phyloP scores from a whole-genome alignment of 495 filamentous ascomycete species.

The Umbilicaria muhlenbergii region DNA sequence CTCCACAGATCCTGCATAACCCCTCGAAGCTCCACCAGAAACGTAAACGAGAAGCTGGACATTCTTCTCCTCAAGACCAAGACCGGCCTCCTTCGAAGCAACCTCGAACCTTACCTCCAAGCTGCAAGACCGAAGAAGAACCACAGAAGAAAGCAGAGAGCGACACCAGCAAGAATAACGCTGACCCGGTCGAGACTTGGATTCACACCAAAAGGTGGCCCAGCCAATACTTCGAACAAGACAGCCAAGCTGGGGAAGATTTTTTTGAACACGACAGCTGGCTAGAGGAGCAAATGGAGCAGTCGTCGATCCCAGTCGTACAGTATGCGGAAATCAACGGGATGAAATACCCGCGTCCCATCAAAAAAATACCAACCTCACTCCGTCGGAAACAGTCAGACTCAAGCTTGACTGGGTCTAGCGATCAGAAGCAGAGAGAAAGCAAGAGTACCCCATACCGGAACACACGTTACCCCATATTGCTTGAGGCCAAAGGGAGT shows the following conservation, averaged over 20 bases:
- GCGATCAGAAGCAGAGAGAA: slow-evolving; percentile 8
- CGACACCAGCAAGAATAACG: neutral
- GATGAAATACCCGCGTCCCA: too few relatives aligned
- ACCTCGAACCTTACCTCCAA: slow-evolving; percentile 1
- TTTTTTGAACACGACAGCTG: slow-evolving; percentile 3
- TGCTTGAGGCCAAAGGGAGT: slow-evolving; percentile 22
- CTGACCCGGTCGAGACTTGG: slow-evolving; percentile 2
- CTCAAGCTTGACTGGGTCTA: neutral
- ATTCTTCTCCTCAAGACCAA: slow-evolving; percentile 4
- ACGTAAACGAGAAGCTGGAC: slow-evolving; percentile 9
- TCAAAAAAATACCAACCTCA: neutral
- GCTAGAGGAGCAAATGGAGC: neutral
- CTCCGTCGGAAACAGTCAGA: slow-evolving; percentile 1
- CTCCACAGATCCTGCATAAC: slow-evolving; percentile 1
- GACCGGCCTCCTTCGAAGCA: slow-evolving; percentile 8
- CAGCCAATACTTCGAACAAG: slow-evolving; percentile 7
- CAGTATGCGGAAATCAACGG: too few relatives aligned
- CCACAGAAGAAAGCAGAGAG: neutral
- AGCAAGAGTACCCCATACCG: slow-evolving; percentile 24
- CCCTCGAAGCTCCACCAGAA: slow-evolving; percentile 3
- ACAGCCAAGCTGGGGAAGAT: slow-evolving; percentile 6
- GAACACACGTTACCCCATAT: slow-evolving; percentile 14
- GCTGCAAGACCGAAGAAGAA: neutral
- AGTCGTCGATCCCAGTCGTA: neutral
- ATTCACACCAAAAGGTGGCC: slow-evolving; percentile 2